Evolutionary conservation across 495 filamentous ascomycete species (phyloP), one percentile per base, ranked within the genome.

Genomic region (Neurospora sp.): DNA sequence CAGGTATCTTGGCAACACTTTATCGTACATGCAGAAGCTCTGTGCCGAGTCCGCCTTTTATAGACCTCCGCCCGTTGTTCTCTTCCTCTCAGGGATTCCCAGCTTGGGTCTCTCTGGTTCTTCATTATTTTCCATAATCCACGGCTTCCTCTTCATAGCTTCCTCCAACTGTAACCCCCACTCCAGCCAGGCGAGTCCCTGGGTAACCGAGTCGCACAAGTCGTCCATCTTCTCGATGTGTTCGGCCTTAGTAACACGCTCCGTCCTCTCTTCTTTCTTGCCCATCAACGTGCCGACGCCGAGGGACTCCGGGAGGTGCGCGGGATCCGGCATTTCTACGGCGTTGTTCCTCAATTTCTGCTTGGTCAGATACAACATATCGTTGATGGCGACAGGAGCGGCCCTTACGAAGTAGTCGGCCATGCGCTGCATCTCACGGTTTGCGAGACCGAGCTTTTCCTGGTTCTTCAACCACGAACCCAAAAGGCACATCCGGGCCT

Each of bases 141-240:
- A 72, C 42, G 73, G 43, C 17, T 84, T 76, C 79, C 84, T 74
- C 73, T 73, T 15, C 48, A 80, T 74, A 38, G 92, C 77, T 43
- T 78, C 76, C 71, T 83, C 83, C 74, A 89, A 81, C 80, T 93
- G 94, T 74, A 85, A 81, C 78, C 94, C 88, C 95, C 95, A 98
- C 72, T 91, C 86, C 70, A 94, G 80, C 92, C 92, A 97, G 11
- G 93, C 91, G 74, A 94, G 83, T 1, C 91, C 96, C 82, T 98
- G 95, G 74, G 97, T 77, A 39, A 98, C 81, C 80, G 92, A 92
- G 87, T 98, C 95, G 7, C 94, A 92, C 74, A 98, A 83, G 85
- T 98, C 95, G 83, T 98, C 95, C 75, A 97, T 66, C 28, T 66
- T 66, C 28, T 66, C 54, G 7, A 66, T 17, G 54, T 66, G 54